Base-by-base conservation (phyloP, 768 basidiomycete species). In the Tricholoma sp. region DNA sequence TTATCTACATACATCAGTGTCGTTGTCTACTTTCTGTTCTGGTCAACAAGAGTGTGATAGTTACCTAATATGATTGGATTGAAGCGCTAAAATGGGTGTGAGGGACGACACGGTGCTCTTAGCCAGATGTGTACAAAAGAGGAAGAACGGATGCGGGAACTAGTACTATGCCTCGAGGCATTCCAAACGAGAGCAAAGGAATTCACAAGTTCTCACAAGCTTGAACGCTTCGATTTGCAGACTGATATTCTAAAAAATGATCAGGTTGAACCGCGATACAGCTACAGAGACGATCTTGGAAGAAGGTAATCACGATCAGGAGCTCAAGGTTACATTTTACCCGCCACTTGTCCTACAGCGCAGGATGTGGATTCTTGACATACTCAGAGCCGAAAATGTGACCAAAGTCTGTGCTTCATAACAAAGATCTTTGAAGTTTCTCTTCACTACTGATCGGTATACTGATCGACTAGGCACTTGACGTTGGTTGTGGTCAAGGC, bases 401-500 rank as follows among this genome's bases (percentile, higher is more conserved):
- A 72, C 79, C 10, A 74, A 79, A 67, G 87, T 85, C 59, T 52
- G 76, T 66, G 45, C n/a, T 43, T 41, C 46, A n/a, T 21, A 27
- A 27, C 52, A 34, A 43, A 56, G 37, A 9, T 45, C 57, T 29
- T 21, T 18, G 35, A 29, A 39, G 6, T n/a, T 27, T 45, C 46
- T 7, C 1, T 59, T 22, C 35, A 50, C 58, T 41, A n/a, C 47
- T 43, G 9, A 31, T 27, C 24, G 46, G n/a, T n/a, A 58, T 39
- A 16, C 47, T 43, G 14, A 31, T 12, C 9, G 24, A 11, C 21
- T 55, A 92, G 90, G 77, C 94, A 6, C 74, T 93, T 50, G 92
- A 95, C 63, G 75, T 92, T 24, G 92, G 92, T 4, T 95, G 92
- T 63, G 92, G 92, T 39, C 84, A 90, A 69, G 92, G 92, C 19